A percentile compares a stretch with the other conserved stretches of the same genome.
Evolutionary conservation across 805 yeast genomes (phyloP).

Genomic region (Cyberlindnera saturnus): DNA sequence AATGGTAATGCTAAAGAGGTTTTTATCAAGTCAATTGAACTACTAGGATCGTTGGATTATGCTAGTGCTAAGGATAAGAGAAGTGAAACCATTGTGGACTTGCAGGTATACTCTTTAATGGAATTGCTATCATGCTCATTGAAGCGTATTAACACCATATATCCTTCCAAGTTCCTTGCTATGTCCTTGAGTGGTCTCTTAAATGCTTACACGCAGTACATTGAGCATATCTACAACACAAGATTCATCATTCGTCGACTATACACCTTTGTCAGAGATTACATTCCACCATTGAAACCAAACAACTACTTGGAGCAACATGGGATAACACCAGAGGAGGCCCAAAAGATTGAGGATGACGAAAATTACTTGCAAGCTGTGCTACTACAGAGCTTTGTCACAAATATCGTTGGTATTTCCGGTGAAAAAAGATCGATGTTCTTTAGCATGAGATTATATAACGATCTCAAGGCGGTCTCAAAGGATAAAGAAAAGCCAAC

Average conservation of each 20-base stretch:
- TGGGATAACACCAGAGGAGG: constrained; percentile 28
- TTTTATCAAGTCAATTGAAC: constrained; percentile 64
- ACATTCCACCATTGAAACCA: constrained; percentile 41
- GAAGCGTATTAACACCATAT: constrained; percentile 55
- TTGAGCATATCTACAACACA: constrained; percentile 26
- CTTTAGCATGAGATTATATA: constrained; percentile 9
- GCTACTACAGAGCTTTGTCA: constrained; percentile 55
- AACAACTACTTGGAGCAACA: constrained; percentile 28
- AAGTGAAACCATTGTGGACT: constrained; percentile 17
- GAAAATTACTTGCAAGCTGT: constrained; percentile 61
- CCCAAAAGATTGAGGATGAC: constrained; percentile 39
- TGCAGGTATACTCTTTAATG: constrained; percentile 59
- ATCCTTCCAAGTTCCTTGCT: constrained; percentile 75
- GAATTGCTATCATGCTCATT: constrained; percentile 59
- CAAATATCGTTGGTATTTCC: constrained; percentile 41
- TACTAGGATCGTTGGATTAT: constrained; percentile 37
- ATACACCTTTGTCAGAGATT: constrained; percentile 58
- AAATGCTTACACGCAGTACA: constrained; percentile 42
- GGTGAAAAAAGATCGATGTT: constrained; percentile 15
- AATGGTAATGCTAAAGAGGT: constrained; percentile 80
- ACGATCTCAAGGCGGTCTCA: constrained; percentile 10
- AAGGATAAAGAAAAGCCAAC: constrained; percentile 8
- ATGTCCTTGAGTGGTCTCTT: constrained; percentile 59
- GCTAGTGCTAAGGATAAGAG: constrained; percentile 2
- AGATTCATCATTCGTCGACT: constrained; percentile 53